These are phyloP conservation scores for Escallonia herrerae DNA, from an alignment of 129 eudicot species.

Conservation along the genomic window DNA sequence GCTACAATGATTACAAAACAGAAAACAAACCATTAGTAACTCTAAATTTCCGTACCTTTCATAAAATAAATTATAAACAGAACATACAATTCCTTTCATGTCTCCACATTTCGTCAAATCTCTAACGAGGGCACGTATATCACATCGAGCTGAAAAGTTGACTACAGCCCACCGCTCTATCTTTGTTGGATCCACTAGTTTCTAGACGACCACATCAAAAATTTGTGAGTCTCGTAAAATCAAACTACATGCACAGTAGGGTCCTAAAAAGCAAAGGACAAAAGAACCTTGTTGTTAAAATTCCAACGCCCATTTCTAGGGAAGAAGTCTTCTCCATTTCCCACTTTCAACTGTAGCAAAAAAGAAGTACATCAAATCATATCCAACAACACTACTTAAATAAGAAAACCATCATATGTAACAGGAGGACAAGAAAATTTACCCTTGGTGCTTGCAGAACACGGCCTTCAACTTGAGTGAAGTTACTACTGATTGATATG, in stretches of 20 bases:
- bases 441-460: conserved; percentile 76
- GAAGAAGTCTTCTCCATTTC: conserved; percentile 64
- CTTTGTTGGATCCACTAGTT: conserved; percentile 55
- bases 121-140: conserved; percentile 29
- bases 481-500: conserved; percentile 49
- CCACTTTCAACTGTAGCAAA: conserved; percentile 46
- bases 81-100: conserved; percentile 71
- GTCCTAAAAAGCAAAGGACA: background rate
- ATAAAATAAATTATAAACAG: background rate
- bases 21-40: background rate
- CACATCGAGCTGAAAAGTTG: conserved; percentile 83
- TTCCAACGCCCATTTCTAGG: conserved; percentile 82
- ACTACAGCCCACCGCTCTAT: conserved; percentile 72
- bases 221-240: background rate
- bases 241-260: background rate
- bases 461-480: conserved; percentile 75
- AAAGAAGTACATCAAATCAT: conserved; percentile 1
- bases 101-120: conserved; percentile 54
- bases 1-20: conserved; percentile 4
- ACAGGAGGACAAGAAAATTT: background rate
- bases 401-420: background rate
- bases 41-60: background rate
- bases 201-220: conserved; percentile 24
- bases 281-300: conserved; percentile 53
- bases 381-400: background rate